Evolutionary conservation across 371 early-diverging fungal species (phyloP), one percentile per base, ranked within the genome.

Genomic region (Ordospora pajunii): DNA sequence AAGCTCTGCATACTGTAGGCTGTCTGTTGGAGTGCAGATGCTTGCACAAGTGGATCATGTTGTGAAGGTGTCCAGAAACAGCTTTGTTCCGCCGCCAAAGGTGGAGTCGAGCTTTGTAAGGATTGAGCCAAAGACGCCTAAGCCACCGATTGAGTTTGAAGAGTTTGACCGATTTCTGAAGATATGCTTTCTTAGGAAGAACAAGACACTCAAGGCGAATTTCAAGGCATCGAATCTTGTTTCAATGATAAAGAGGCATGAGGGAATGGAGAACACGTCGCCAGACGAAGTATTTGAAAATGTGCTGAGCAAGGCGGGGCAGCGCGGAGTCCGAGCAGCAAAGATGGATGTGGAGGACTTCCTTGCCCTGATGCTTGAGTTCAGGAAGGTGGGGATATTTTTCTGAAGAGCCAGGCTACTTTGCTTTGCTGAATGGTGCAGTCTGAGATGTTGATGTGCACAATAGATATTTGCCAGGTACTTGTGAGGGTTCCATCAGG

Each of bases 141-240:
- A 91, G 32, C 95, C 96, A 21, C 90, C 92, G 0, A 89, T 98
- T 17, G 89, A 93, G 81, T 90, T 95, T 69, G 89, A 91, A 73
- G 97, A 97, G 82, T 98, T 94, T 89, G 96, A 97, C 86, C 95
- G 94, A 53, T 79, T 98, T 77, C 84, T 97, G 80, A 91, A 95
- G 73, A 90, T 96, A 66, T 82, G 91, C 51, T 98, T 98, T 83
- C 88, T 88, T 11, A 87, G 99, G 81, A 97, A 96, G 85, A 93
- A 98, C 88, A 97, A 95, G 87, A 93, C 92, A 0, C 84, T 95
- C 54, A 84, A 89, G 1, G 90, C 92, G 25, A 93, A 89, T 78
- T 95, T 98, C 85, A 93, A 93, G 83, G 89, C 90, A 25, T 87
- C 88, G 1, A 85, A 89, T 22, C 50, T 78, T 27, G 12, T 45